Evolutionary conservation across 768 basidiomycete genomes (phyloP), one percentile per base, ranked within the genome.

Genomic region (Filobasidium wieringae): DNA sequence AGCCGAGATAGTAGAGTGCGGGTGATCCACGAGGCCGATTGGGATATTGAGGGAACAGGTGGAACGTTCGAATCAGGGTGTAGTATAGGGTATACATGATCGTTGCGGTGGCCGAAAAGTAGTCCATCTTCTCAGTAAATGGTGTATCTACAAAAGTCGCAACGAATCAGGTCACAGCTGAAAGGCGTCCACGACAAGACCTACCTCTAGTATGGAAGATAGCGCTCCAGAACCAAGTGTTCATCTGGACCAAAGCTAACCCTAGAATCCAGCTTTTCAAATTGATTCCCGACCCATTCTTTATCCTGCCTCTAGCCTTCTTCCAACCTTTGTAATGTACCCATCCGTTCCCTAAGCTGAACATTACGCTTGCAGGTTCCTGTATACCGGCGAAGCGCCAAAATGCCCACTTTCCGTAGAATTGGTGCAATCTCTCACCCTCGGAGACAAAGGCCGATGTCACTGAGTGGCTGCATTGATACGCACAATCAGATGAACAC

Each of bases 391-490:
- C 75, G 22, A 86, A 76, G 30, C 92, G 80, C 81, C 84, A 86
- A 72, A 99, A 97, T 0, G 92, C 88, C 93, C 93, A 97, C 77
- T 97, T 97, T 15, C 93, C 95, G 66, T 89, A 81, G 72, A 87
- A 73, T 53, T 73, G 72, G 56, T 70, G 66, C 15, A 47, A 12
- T 37, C 36, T 9, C 9, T 9, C 36, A n/a, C 11, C 11, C 11
- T 37, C 36, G 11, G 36, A 37, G 36, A n/a, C 36, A 9, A 37
- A 37, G 36, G 36, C n/a, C 11, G 36, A 37, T 4, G 87, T 89
- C 34, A 88, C 78, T 49, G 77, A 74, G 68, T 91, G 88, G 82
- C 86, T 88, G 76, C 95, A 99, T 3, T 69, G 72, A 70, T 99
- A 99, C 70, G 83, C 82, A 78, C 93, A 99, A 70, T 95, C 80